These are phyloP conservation scores for Asclepias syriaca DNA, from an alignment of 257 asterid species.

Conservation along the genomic window DNA sequence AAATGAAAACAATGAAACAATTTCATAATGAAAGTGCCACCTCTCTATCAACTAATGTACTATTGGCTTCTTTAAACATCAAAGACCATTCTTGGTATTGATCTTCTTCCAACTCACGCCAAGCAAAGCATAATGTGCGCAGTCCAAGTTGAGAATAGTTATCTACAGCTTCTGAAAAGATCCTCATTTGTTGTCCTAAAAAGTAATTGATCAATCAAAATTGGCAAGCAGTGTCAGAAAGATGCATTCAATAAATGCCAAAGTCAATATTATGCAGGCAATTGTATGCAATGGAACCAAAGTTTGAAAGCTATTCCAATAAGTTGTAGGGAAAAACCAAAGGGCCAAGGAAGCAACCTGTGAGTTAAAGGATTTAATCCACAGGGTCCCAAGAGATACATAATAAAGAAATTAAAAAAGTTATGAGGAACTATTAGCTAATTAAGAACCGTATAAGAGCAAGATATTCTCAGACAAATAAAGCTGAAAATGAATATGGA, in stretches of 20 bases:
- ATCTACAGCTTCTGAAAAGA: constrained; percentile 83
- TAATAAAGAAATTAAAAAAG: not conserved
- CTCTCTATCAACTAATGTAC: constrained; percentile 93
- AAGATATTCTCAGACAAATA: not conserved
- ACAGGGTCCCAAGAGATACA: not conserved
- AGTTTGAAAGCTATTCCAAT: not conserved
- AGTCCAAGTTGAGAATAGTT: constrained; percentile 92
- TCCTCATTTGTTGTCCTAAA: constrained; percentile 78
- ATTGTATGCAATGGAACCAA: not conserved
- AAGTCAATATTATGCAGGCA: not conserved
- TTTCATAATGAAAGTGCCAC: constrained; percentile 26
- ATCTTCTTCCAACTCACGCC: constrained; percentile 75
- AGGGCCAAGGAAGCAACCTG: not conserved
- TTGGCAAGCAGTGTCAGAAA: not conserved
- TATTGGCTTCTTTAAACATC: constrained; percentile 92
- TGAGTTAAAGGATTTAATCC: not conserved
- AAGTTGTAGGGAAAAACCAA: not conserved
- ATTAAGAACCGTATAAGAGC: not conserved
- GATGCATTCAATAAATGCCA: not conserved
- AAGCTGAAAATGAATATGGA: not conserved
- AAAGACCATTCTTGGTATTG: constrained; percentile 91
- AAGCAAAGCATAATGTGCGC: constrained; percentile 94
- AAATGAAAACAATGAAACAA: not conserved
- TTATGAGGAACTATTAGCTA: not conserved
- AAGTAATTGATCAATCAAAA: constrained; percentile 16